phyloP scores from a whole-genome alignment of 106 monocot species.

The Agapanthus africanus region DNA sequence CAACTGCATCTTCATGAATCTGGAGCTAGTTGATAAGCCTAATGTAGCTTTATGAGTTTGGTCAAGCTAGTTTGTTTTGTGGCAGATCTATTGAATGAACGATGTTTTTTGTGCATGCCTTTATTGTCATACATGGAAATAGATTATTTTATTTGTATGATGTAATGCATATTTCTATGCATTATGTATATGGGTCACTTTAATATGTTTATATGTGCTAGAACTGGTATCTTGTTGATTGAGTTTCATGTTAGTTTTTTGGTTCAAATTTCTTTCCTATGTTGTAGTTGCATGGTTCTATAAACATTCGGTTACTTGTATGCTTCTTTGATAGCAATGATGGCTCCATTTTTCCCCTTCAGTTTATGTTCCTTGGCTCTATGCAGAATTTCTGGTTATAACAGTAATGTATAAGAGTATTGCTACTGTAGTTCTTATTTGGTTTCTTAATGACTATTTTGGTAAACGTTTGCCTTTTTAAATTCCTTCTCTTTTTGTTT shows the following conservation, averaged over 20 bases:
- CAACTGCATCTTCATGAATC: not conserved
- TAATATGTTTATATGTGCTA: too few species aligned
- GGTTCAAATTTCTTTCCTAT: too few species aligned
- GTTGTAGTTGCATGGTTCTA: too few species aligned
- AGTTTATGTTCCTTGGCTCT: not conserved
- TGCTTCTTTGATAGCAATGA: not conserved
- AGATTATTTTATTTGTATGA: not conserved
- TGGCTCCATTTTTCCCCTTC: not conserved
- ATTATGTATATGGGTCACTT: too few species aligned
- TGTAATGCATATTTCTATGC: too few species aligned
- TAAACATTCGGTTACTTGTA: not conserved
- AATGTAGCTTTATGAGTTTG: not conserved
- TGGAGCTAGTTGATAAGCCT: not conserved
- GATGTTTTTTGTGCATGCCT: not conserved
- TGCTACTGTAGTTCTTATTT: slow-evolving; percentile 5
- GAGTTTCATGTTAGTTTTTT: too few species aligned
- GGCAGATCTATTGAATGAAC: not conserved
- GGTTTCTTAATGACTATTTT: not conserved
- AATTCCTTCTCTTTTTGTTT: slow-evolving; percentile 7
- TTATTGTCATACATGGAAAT: not conserved
- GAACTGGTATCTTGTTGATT: too few species aligned
- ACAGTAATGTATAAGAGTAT: not conserved
- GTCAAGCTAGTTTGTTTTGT: not conserved
- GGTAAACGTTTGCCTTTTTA: not conserved
- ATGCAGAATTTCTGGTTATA: not conserved